Conservation (phyloP, 768 basidiomycete genomes). For the Hemileccinum rubropunctum region DNA sequence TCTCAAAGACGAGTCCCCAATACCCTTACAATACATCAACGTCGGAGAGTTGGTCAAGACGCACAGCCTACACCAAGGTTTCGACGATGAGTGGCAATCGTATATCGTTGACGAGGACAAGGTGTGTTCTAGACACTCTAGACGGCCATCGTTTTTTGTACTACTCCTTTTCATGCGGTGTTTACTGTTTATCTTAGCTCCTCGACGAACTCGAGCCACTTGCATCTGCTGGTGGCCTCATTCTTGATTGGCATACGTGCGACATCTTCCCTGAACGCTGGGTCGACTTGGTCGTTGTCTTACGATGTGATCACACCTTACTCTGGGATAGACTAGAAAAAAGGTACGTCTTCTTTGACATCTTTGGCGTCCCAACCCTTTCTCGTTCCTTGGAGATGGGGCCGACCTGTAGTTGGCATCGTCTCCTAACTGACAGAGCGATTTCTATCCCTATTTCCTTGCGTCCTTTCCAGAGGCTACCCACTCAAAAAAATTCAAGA, state of each 20-base stretch:
- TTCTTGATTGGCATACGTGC: slow-evolving; percentile 95
- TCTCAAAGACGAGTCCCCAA: slow-evolving; percentile 67
- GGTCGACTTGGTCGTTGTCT: slow-evolving; percentile 92
- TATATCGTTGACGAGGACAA: slow-evolving; percentile 96
- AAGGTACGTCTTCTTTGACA: slow-evolving; percentile 46
- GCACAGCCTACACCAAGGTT: slow-evolving; percentile 75
- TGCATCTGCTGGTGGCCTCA: slow-evolving; percentile 66
- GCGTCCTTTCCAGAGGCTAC: slow-evolving; percentile 60
- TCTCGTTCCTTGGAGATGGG: no score
- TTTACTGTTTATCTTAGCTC: slow-evolving; percentile 46
- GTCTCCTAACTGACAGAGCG: neutral
- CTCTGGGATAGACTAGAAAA: slow-evolving; percentile 91
- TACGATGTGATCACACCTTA: slow-evolving; percentile 82
- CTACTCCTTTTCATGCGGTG: neutral
- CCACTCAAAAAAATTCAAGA: slow-evolving; percentile 93
- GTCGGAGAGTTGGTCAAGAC: slow-evolving; percentile 90
- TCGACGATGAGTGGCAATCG: slow-evolving; percentile 92
- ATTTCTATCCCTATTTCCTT: neutral
- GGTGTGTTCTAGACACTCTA: slow-evolving; percentile 44
- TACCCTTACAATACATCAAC: slow-evolving; percentile 80
- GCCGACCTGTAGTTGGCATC: no score
- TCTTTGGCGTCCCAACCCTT: no score
- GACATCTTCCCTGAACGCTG: slow-evolving; percentile 94
- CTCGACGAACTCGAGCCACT: slow-evolving; percentile 84
- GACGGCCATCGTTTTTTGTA: neutral